These are phyloP conservation scores for Lipomyces mesembrius DNA, from an alignment of 805 yeast genomes.

Conservation along the genomic window DNA sequence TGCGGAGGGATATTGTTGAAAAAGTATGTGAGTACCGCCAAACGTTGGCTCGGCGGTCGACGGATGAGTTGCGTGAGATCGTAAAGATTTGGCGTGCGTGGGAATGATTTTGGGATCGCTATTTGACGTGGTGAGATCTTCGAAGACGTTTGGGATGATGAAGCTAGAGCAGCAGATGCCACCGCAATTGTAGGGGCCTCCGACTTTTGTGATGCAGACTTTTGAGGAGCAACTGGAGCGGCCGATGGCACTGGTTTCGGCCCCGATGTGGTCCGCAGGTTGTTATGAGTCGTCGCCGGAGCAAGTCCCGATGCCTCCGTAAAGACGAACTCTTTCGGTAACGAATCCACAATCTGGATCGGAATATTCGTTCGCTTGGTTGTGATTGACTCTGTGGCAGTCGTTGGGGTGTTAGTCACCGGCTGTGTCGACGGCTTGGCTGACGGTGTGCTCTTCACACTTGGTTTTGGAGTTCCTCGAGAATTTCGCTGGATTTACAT, in stretches of 20 bases:
- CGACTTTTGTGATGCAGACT: neutral
- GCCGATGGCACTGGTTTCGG: neutral
- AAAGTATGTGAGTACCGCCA: slow-evolving; percentile 19
- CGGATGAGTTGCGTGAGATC: slow-evolving; percentile 29
- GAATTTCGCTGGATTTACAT: neutral
- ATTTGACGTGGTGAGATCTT: neutral
- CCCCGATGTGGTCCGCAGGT: neutral
- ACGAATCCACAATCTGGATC: slow-evolving; percentile 9
- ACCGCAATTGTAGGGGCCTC: neutral
- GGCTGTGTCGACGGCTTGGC: neutral
- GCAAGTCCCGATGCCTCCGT: neutral
- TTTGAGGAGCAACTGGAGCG: neutral
- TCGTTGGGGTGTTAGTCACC: neutral
- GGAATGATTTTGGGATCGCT: slow-evolving; percentile 13
- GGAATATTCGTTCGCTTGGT: neutral
- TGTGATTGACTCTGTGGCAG: slow-evolving; percentile 4
- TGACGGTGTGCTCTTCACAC: neutral
- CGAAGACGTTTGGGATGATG: neutral
- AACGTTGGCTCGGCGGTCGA: slow-evolving; percentile 24
- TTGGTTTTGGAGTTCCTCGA: neutral
- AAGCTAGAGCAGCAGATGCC: neutral
- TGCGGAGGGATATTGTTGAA: slow-evolving; percentile 13
- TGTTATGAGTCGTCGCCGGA: neutral
- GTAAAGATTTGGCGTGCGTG: slow-evolving; percentile 16
- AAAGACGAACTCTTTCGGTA: slow-evolving; percentile 8